Conservation (phyloP, 2,329 filamentous ascomycete genomes). For the Aspergillus felis region DNA sequence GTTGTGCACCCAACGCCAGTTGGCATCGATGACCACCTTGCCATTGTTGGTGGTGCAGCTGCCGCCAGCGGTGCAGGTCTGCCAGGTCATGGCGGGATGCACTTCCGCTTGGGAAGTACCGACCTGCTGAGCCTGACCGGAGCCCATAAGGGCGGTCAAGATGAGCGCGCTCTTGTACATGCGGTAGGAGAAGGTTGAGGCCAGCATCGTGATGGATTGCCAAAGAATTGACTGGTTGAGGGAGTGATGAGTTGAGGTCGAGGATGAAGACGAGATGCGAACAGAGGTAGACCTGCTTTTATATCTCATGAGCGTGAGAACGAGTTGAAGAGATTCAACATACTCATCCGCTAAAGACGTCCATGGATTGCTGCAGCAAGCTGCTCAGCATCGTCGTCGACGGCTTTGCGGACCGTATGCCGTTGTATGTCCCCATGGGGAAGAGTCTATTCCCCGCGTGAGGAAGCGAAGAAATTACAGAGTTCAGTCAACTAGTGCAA, state of each 20-base stretch:
- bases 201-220: slow-evolving; percentile 4
- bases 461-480: background rate
- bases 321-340: background rate
- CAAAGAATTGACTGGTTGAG: background rate
- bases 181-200: slow-evolving; percentile 5
- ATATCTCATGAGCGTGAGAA: background rate
- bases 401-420: slow-evolving; percentile 15
- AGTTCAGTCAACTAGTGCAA: slow-evolving; percentile 2
- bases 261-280: background rate
- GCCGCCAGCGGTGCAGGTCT: slow-evolving; percentile 48
- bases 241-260: background rate
- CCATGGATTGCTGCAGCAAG: background rate
- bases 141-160: slow-evolving; percentile 8
- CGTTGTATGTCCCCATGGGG: background rate
- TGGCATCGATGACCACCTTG: slow-evolving; percentile 52
- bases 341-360: no score
- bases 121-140: slow-evolving; percentile 18
- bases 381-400: background rate
- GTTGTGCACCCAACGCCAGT: slow-evolving; percentile 57
- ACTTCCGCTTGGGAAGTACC: slow-evolving; percentile 18
- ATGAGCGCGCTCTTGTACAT: slow-evolving; percentile 16
- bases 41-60: slow-evolving; percentile 49
- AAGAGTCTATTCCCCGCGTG: background rate
- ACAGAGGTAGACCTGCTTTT: background rate
- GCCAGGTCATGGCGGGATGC: slow-evolving; percentile 51